phyloP scores from a whole-genome alignment of 2,329 filamentous ascomycete genomes.

The Kalmusia sp. region DNA sequence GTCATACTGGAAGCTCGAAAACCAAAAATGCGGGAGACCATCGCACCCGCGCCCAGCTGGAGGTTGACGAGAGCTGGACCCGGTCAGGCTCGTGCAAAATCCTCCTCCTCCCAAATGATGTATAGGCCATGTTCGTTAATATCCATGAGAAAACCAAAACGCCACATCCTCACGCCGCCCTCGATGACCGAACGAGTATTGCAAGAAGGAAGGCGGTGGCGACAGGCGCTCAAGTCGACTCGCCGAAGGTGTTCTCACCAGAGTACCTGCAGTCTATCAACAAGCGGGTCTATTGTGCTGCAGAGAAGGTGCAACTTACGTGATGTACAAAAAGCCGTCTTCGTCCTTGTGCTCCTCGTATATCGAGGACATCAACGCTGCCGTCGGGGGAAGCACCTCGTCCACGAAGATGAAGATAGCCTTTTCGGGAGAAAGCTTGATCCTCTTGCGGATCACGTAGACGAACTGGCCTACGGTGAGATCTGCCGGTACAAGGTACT shows the following conservation, averaged over 20 bases:
- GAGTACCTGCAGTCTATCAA: conserved; percentile 71
- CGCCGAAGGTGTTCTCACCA: conserved; percentile 97
- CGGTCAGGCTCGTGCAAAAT: neutral
- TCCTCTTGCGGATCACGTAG: conserved; percentile 99
- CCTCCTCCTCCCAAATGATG: neutral
- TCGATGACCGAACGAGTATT: conserved; percentile 16
- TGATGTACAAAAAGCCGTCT: conserved; percentile 96
- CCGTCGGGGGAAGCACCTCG: conserved; percentile 94
- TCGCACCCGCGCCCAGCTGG: neutral
- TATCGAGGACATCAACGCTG: conserved; percentile 98
- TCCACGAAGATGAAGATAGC: conserved; percentile 99
- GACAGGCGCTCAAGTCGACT: conserved; percentile 43
- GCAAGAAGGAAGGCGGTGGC: conserved; percentile 1
- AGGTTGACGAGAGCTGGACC: conserved; percentile 2
- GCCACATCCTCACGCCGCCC: conserved; percentile 35
- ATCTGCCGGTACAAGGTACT: conserved; percentile 97
- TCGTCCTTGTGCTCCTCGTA: conserved; percentile 98
- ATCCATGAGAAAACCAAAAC: conserved; percentile 30
- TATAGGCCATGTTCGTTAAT: neutral
- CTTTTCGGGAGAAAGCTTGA: conserved; percentile 99
- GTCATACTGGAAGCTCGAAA: neutral
- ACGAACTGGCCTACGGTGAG: conserved; percentile 99
- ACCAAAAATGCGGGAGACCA: neutral
- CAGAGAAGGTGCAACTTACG: conserved; percentile 60
- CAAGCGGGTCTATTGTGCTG: neutral